Conservation (phyloP, 352 stramenopile genomes). For the Phytophthora uliginosa region DNA sequence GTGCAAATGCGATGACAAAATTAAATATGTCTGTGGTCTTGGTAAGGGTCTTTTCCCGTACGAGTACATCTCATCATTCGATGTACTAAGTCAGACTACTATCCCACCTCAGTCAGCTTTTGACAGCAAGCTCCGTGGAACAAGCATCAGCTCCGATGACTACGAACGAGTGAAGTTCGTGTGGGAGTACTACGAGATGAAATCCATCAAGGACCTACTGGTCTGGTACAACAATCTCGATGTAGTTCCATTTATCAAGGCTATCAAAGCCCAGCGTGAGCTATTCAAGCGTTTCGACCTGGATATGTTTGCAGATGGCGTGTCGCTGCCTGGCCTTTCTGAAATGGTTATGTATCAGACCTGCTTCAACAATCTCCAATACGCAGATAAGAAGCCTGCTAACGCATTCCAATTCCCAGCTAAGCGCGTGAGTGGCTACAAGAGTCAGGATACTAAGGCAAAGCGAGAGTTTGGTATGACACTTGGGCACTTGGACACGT, state of each 20-base stretch:
- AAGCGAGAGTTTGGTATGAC: constrained; percentile 29
- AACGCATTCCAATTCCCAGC: background rate
- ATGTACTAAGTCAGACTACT: background rate
- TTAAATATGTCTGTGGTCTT: constrained; percentile 34
- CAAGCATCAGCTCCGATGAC: background rate
- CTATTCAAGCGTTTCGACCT: background rate
- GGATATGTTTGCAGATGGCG: background rate
- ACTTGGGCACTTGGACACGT: constrained; percentile 23
- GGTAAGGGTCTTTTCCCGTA: background rate
- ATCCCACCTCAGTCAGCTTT: background rate
- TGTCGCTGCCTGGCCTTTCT: background rate
- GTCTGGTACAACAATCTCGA: background rate
- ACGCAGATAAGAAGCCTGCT: background rate
- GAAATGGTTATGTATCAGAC: background rate
- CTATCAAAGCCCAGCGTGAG: background rate
- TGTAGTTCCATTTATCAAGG: background rate
- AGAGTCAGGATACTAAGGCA: background rate
- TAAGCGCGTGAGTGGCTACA: background rate
- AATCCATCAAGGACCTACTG: background rate
- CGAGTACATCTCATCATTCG: background rate
- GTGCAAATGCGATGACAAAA: constrained; percentile 45
- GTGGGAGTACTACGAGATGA: background rate
- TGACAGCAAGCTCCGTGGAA: background rate
- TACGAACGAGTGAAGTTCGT: background rate
- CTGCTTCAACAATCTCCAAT: background rate